phyloP scores from a whole-genome alignment of 192 early-diverging fungal genomes.

The Backusella morwellensis region DNA sequence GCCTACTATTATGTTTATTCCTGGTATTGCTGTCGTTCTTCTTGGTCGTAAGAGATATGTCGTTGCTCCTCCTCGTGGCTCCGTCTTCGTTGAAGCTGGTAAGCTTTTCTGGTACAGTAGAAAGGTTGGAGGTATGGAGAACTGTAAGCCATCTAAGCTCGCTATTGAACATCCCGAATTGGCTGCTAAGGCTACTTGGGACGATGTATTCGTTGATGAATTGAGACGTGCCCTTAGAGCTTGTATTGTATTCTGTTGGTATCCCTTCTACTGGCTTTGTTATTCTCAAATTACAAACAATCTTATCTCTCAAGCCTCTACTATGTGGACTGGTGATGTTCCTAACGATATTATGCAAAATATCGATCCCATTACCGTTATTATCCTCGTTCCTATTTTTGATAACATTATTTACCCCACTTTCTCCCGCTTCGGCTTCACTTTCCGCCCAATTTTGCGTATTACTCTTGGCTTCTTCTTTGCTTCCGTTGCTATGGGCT shows the following conservation, averaged over 20 bases:
- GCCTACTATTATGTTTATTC: constrained; percentile 54
- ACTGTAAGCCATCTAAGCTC: constrained; percentile 59
- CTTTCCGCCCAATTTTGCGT: constrained; percentile 58
- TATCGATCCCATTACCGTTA: constrained; percentile 64
- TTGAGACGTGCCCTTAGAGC: constrained; percentile 56
- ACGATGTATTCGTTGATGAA: constrained; percentile 73
- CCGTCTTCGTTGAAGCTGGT: constrained; percentile 54
- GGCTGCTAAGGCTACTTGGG: constrained; percentile 49
- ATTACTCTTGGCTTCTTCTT: constrained; percentile 70
- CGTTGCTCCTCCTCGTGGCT: constrained; percentile 57
- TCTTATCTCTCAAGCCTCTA: constrained; percentile 57
- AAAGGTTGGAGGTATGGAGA: constrained; percentile 50
- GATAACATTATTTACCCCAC: constrained; percentile 60
- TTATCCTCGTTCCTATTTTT: constrained; percentile 70
- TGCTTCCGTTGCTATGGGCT: constrained; percentile 54
- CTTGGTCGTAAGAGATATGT: constrained; percentile 50
- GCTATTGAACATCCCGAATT: constrained; percentile 27
- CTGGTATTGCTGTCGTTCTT: constrained; percentile 51
- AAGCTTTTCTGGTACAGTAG: constrained; percentile 35
- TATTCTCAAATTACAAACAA: constrained; percentile 65
- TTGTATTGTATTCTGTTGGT: constrained; percentile 69
- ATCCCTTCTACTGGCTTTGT: constrained; percentile 74
- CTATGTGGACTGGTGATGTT: constrained; percentile 53
- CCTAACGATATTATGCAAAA: constrained; percentile 71
- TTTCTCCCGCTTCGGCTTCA: constrained; percentile 46